Conservation (phyloP, 257 asterid species). For the Solanum medicagineum region DNA sequence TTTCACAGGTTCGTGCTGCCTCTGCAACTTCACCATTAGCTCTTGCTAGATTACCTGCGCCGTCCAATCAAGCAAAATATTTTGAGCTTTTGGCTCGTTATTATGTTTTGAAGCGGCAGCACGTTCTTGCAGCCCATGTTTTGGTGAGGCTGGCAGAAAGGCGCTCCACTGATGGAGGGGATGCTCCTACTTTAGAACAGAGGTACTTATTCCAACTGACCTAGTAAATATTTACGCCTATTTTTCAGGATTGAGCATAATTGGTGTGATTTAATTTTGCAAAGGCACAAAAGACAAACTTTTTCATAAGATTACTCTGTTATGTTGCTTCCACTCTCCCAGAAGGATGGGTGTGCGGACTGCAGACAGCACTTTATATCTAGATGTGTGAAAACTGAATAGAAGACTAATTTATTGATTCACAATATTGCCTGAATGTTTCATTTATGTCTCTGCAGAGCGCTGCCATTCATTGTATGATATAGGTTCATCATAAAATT, state of each 20-base stretch:
- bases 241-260: background rate
- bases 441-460: background rate
- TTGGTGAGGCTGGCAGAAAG: slow-evolving; percentile 89
- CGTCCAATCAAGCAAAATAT: slow-evolving; percentile 58
- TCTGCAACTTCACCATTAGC: slow-evolving; percentile 36
- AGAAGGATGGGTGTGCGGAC: background rate
- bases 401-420: background rate
- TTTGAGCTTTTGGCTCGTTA: slow-evolving; percentile 84
- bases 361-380: background rate
- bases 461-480: background rate
- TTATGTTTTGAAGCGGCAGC: slow-evolving; percentile 88
- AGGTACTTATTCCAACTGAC: slow-evolving; percentile 38
- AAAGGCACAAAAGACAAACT: background rate
- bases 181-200: slow-evolving; percentile 75
- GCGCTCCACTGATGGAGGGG: slow-evolving; percentile 62
- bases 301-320: background rate
- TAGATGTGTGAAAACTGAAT: background rate
- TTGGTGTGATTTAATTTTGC: background rate
- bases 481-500: background rate
- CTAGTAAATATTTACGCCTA: background rate
- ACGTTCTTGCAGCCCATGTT: slow-evolving; percentile 87
- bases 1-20: slow-evolving; percentile 38
- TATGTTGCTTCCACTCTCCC: background rate
- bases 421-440: background rate
- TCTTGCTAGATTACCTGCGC: slow-evolving; percentile 39